Percentiles rank a stretch among this genome's conserved stretches.
These are phyloP conservation scores for Salvia sclarea DNA, from an alignment of 305 asterid species.

Conservation along the genomic window DNA sequence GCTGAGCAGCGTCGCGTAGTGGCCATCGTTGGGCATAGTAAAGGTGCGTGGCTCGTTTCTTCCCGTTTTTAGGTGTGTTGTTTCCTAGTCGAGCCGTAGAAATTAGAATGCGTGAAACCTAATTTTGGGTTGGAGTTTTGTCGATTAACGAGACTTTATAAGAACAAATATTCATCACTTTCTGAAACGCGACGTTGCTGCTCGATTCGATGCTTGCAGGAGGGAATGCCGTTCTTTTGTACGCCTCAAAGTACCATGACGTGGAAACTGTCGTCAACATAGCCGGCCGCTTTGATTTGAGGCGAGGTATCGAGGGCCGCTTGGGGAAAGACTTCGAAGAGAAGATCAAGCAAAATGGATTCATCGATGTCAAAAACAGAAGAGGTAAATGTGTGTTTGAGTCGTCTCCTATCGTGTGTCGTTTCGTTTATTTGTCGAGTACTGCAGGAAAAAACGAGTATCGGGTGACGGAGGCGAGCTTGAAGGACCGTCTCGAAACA, in stretches of 20 bases:
- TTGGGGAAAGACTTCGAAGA: slow-evolving; percentile 70
- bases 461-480: slow-evolving; percentile 70
- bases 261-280: slow-evolving; percentile 58
- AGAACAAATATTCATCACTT: background rate
- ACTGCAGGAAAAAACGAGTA: slow-evolving; percentile 64
- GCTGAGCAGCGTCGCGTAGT: slow-evolving; percentile 44
- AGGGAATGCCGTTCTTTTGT: slow-evolving; percentile 87
- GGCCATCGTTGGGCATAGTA: slow-evolving; percentile 86
- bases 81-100: background rate
- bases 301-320: slow-evolving; percentile 84
- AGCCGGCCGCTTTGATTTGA: slow-evolving; percentile 78
- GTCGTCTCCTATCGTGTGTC: background rate
- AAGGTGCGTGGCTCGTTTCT: slow-evolving; percentile 55
- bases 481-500: slow-evolving; percentile 77
- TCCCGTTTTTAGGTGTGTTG: background rate
- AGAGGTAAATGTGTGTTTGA: slow-evolving; percentile 44
- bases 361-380: slow-evolving; percentile 68
- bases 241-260: slow-evolving; percentile 67
- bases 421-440: too few relatives aligned
- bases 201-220: slow-evolving; percentile 45
- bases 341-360: slow-evolving; percentile 59
- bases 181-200: slow-evolving; percentile 8
- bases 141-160: too few relatives aligned
- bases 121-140: too few relatives aligned
- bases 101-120: too few relatives aligned